Base-by-base conservation (phyloP, 495 filamentous ascomycete species). In the Podospora sp. region DNA sequence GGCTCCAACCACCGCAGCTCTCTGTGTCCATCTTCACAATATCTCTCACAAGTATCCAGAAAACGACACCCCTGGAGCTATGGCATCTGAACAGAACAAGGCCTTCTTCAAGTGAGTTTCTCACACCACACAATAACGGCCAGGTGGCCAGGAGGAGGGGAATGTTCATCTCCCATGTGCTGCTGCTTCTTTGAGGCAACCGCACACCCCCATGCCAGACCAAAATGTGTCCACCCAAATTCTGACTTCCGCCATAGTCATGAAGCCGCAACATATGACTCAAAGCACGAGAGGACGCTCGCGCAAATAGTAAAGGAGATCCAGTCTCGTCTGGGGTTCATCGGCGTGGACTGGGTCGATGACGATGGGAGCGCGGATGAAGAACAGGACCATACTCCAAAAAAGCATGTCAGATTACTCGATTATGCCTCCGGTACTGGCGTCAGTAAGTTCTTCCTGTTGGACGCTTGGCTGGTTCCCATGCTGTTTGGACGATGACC, bases 391-490 rank as follows among this genome's bases (percentile, higher is more conserved):
- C 63, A 75, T 18, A 61, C 66, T 20, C 72, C 78, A n/a, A 76
- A 69, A 52, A 80, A 81, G 64, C 77, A 84, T 27, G 78, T 90
- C 52, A 81, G 83, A 35, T 71, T 92, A 59, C 78, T 94, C 11
- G 91, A 94, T 68, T 94, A 92, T 76, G 91, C 91, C 55, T 92
- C 89, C 66, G 91, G 91, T 3, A 87, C 90, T 20, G 91, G 91
- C 5, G 63, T 82, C 68, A 80, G 91, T 68, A 62, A 51, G 73
- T 69, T 7, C 18, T 46, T 12, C 24, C 6, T 25, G n/a, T n/a
- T n/a, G n/a, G n/a, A n/a, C 27, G 20, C 27, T n/a, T 62, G 40
- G 56, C 25, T n/a, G 11, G 6, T 58, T 58, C 55, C 18, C 18
- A 24, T 18, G 55, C 21, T 24, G 21, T 25, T 18, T n/a, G n/a